phyloP scores from a whole-genome alignment of 2,329 filamentous ascomycete genomes.

The Paecilomyces sp. region DNA sequence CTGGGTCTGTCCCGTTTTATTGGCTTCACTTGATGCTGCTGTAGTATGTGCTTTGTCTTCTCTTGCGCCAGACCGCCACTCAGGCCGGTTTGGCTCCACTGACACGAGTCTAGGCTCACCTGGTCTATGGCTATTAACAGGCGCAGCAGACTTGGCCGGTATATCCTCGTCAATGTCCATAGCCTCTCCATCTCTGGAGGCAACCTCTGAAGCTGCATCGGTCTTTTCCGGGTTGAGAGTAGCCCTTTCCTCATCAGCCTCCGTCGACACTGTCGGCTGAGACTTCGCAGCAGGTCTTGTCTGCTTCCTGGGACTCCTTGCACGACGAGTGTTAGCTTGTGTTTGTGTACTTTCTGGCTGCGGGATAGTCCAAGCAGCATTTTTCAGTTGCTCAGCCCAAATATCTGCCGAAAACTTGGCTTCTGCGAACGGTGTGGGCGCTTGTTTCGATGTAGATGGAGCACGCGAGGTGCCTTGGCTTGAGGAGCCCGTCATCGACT shows the following conservation, averaged over 20 bases:
- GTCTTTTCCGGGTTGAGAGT: conserved; percentile 18
- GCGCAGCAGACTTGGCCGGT: conserved; percentile 9
- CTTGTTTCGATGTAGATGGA: conserved; percentile 14
- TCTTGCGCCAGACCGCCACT: conserved; percentile 9
- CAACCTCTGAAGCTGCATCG: conserved; percentile 9
- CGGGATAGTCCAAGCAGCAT: conserved; percentile 25
- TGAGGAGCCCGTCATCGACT: conserved; percentile 8
- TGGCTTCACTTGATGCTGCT: not conserved
- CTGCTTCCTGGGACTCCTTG: conserved; percentile 28
- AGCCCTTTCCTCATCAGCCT: conserved; percentile 30
- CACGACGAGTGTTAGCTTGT: conserved; percentile 17
- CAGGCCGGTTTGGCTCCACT: conserved; percentile 10
- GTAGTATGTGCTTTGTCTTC: conserved; percentile 5
- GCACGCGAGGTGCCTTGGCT: conserved; percentile 11
- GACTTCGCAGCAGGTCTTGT: conserved; percentile 20
- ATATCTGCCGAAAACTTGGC: conserved; percentile 31
- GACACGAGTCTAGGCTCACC: conserved; percentile 4
- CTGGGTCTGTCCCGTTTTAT: not conserved
- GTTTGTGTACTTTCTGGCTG: conserved; percentile 18
- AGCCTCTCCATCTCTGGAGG: conserved; percentile 25
- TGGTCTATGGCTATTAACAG: not conserved
- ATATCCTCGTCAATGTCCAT: conserved; percentile 42
- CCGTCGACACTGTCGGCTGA: conserved; percentile 30
- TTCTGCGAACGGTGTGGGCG: conserved; percentile 23
- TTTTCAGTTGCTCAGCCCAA: conserved; percentile 31